Percentiles rank a stretch among this genome's conserved stretches.
Conservation (phyloP, 208 protist species). For the Trypanosoma scelopori region DNA sequence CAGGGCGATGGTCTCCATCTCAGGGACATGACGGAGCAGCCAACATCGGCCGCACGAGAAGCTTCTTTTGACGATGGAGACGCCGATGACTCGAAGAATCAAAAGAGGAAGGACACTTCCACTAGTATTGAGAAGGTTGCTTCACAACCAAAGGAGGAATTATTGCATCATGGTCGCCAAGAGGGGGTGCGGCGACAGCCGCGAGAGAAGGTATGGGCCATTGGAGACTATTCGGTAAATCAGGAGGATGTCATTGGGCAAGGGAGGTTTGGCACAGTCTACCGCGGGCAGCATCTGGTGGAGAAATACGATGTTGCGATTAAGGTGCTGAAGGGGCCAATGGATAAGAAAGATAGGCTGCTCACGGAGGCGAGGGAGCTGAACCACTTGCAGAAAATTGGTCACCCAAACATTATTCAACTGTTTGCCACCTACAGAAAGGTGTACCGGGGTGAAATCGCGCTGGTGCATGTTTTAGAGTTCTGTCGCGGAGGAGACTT, state of each 20-base stretch:
- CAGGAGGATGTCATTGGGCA: slow-evolving; percentile 38
- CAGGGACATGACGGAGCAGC: background rate
- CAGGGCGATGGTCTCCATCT: background rate
- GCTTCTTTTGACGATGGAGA: background rate
- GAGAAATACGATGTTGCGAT: slow-evolving; percentile 41
- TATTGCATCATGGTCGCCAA: background rate
- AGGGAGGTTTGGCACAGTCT: slow-evolving; percentile 59
- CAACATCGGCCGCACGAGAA: background rate
- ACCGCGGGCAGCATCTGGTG: slow-evolving; percentile 30
- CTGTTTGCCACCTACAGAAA: slow-evolving; percentile 24
- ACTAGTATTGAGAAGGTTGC: no score
- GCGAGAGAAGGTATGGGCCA: background rate
- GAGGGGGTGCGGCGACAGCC: background rate
- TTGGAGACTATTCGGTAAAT: slow-evolving; percentile 19
- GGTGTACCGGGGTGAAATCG: background rate
- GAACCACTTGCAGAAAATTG: slow-evolving; percentile 26
- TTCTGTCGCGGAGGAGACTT: slow-evolving; percentile 69
- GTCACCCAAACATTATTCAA: slow-evolving; percentile 40
- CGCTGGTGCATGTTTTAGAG: slow-evolving; percentile 48
- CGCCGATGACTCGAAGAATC: background rate
- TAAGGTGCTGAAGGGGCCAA: slow-evolving; percentile 34
- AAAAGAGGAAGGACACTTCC: background rate
- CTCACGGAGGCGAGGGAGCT: slow-evolving; percentile 34
- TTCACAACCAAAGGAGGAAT: background rate
- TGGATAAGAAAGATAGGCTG: slow-evolving; percentile 11